phyloP scores from a whole-genome alignment of 2,329 filamentous ascomycete species.

The Colletotrichum acutatum region DNA sequence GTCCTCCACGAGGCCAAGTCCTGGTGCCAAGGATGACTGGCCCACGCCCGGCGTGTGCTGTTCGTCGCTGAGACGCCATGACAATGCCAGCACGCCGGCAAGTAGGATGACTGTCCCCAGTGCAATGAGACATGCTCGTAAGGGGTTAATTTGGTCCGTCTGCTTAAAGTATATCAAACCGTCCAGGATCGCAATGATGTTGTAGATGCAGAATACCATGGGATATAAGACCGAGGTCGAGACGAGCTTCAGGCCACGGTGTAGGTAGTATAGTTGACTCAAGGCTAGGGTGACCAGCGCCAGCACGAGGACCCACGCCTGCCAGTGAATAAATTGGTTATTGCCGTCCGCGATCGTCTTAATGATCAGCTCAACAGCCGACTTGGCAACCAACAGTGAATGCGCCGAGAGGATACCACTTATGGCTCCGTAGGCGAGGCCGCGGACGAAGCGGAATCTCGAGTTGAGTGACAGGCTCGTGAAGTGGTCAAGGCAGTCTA shows the following conservation, averaged over 20 bases:
- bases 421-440: constrained; percentile 88
- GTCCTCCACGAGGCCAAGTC: constrained; percentile 82
- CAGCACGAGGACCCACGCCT: constrained; percentile 91
- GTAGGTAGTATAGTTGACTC: constrained; percentile 93
- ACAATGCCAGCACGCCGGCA: constrained; percentile 88
- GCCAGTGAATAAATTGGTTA: constrained; percentile 96
- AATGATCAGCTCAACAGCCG: constrained; percentile 93
- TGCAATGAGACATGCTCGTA: constrained; percentile 84
- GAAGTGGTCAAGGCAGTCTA: constrained; percentile 65
- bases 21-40: constrained; percentile 80
- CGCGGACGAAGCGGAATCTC: constrained; percentile 79
- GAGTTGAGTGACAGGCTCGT: constrained; percentile 68
- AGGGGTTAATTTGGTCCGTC: constrained; percentile 78
- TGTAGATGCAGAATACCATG: constrained; percentile 98
- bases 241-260: constrained; percentile 91
- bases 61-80: constrained; percentile 90
- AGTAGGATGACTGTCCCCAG: constrained; percentile 89
- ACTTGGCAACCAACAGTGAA: constrained; percentile 92
- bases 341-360: constrained; percentile 83
- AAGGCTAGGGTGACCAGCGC: constrained; percentile 85
- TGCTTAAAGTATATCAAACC: constrained; percentile 97
- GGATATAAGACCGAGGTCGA: constrained; percentile 97
- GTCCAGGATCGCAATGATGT: constrained; percentile 97
- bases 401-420: constrained; percentile 95
- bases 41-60: constrained; percentile 69